Conservation (phyloP, 805 yeast species). For the Starmerella lactis-condensi region DNA sequence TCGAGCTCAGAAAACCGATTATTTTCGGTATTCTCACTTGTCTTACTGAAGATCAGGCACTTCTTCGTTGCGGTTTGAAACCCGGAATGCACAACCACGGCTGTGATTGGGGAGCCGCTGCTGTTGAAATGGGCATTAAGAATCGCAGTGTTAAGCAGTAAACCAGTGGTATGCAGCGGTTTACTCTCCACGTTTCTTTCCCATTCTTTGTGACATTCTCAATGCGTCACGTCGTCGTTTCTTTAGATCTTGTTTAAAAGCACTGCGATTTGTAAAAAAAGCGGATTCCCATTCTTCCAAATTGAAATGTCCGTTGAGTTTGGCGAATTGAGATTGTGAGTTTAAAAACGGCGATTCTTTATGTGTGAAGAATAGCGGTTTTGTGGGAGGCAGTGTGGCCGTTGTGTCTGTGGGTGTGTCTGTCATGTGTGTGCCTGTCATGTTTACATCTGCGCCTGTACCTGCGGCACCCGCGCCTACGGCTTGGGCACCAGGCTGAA, state of each 20-base stretch:
- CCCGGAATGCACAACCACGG: slow-evolving; percentile 84
- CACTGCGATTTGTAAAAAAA: slow-evolving; percentile 74
- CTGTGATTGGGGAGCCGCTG: slow-evolving; percentile 97
- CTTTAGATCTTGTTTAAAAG: slow-evolving; percentile 56
- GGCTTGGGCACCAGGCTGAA: slow-evolving; percentile 9
- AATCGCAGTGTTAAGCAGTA: too few relatives aligned
- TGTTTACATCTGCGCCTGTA: slow-evolving; percentile 25
- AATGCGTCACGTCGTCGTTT: slow-evolving; percentile 51
- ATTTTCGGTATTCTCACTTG: slow-evolving; percentile 90
- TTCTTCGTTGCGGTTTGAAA: slow-evolving; percentile 70
- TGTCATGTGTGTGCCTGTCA: slow-evolving; percentile 17
- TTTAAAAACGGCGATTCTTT: slow-evolving; percentile 67
- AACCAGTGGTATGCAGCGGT: too few relatives aligned
- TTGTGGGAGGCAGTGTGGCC: slow-evolving; percentile 12
- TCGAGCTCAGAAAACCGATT: slow-evolving; percentile 52
- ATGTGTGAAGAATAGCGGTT: slow-evolving; percentile 55
- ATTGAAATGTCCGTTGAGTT: slow-evolving; percentile 25
- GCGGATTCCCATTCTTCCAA: slow-evolving; percentile 44
- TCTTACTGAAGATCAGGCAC: slow-evolving; percentile 84
- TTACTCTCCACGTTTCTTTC: slow-evolving; percentile 10
- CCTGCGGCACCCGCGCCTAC: slow-evolving; percentile 40
- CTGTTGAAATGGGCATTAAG: slow-evolving; percentile 69
- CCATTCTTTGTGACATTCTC: slow-evolving; percentile 7
- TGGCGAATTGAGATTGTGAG: slow-evolving; percentile 65
- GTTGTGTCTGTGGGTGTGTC: slow-evolving; percentile 15